Base-by-base conservation (phyloP, 2,329 filamentous ascomycete species). In the Penicillium verrucosum region DNA sequence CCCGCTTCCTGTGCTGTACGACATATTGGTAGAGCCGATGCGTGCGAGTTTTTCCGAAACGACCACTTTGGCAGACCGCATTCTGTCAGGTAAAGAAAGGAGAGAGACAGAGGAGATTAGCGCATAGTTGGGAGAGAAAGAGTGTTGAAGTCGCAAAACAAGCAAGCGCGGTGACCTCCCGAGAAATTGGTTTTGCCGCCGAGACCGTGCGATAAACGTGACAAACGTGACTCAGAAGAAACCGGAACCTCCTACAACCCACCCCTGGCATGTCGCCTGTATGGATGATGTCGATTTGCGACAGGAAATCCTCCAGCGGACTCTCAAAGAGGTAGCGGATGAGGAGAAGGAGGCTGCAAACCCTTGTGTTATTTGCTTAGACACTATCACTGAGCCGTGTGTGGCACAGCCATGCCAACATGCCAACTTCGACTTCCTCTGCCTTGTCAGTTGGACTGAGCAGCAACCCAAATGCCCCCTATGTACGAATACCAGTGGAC, bases 331-430 rank as follows among this genome's bases (percentile, higher is more conserved):
- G 67, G 75, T 79, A 59, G 67, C 65, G n/a, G 58, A 67, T 34
- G 70, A 71, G 48, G 62, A 73, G 42, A 59, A 69, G 25, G 65
- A 67, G 47, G 62, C 71, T 38, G 68, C 71, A 50, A 77, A 82
- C 60, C 85, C 82, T 68, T 97, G 92, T 73, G 90, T 95, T 61
- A 94, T 97, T 73, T 97, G 92, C 73, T 85, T 97, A 59, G 89
- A 93, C 55, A 69, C 77, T 51, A 80, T 96, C 67, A 84, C 85
- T 10, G 89, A 94, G 66, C 77, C 84, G 51, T 91, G 89, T 60
- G 80, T 87, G 49, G 84, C 89, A 8, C 77, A 82, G 21, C 92
- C 92, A 8, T 97, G 92, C 78, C 82, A 84, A 41, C 92, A 97
- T 77, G 76, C 80, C 56, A 85, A 86, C 64, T 96, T 95, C 71